Evolutionary conservation across 176 grass and related monocot species (phyloP).

Genomic region (Bothriochloa decipiens): DNA sequence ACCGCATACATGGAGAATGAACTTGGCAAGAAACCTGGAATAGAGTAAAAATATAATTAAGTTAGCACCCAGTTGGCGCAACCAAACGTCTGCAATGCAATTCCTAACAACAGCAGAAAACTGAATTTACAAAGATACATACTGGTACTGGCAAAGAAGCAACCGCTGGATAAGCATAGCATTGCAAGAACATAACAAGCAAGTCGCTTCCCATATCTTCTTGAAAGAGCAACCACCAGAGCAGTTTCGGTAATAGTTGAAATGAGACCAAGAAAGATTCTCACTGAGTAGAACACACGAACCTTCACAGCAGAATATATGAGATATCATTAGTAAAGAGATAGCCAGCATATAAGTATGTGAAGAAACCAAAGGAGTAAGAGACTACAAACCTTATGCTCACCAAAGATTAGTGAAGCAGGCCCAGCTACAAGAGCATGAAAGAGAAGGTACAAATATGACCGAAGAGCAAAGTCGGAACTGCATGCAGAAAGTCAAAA

Average conservation of each 20-base stretch:
- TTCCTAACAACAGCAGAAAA: conserved; percentile 26
- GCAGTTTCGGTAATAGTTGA: conserved; percentile 86
- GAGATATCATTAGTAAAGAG: conserved; percentile 31
- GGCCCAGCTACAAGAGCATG: conserved; percentile 83
- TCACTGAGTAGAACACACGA: conserved; percentile 88
- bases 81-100: conserved; percentile 25
- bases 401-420: conserved; percentile 77
- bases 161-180: conserved; percentile 95
- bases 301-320: conserved; percentile 54
- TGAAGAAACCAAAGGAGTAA: conserved; percentile 29
- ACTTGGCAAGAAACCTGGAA: conserved; percentile 95
- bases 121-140: conserved; percentile 47
- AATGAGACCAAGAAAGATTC: conserved; percentile 95
- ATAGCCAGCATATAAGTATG: conserved; percentile 12
- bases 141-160: conserved; percentile 99
- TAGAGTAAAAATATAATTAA: conserved; percentile 32
- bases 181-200: conserved; percentile 92
- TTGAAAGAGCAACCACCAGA: conserved; percentile 90
- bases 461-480: conserved; percentile 85
- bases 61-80: neutral
- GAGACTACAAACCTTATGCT: conserved; percentile 73
- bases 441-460: conserved; percentile 94
- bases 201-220: conserved; percentile 91
- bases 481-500: conserved; percentile 63
- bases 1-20: conserved; percentile 99